Conservation (phyloP, 371 early-diverging fungal genomes). For the Apophysomyces ossiformis region DNA sequence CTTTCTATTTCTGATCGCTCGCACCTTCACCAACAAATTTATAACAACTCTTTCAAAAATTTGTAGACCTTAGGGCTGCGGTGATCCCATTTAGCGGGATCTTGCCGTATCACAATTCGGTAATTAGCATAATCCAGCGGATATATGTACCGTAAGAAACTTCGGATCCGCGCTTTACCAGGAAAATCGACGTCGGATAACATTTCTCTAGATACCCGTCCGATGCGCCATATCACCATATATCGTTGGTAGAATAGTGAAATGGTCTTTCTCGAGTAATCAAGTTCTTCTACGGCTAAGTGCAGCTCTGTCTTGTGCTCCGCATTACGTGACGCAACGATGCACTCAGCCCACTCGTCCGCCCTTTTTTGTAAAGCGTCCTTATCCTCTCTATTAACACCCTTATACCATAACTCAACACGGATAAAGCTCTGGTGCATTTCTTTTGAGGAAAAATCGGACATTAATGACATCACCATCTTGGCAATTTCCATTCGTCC, state of each 20-base stretch:
- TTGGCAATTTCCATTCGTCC: neutral
- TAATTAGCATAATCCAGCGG: constrained; percentile 19
- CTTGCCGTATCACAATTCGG: constrained; percentile 5
- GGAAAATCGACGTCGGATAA: constrained; percentile 16
- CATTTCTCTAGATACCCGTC: constrained; percentile 9
- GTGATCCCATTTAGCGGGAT: neutral
- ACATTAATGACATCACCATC: neutral
- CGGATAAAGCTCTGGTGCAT: neutral
- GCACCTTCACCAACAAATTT: neutral
- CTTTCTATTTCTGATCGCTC: too few species aligned
- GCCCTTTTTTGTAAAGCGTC: neutral
- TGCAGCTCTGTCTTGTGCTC: neutral
- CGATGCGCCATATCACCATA: constrained; percentile 21
- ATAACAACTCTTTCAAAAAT: constrained; percentile 14
- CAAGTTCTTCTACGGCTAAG: constrained; percentile 8
- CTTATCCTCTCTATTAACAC: neutral
- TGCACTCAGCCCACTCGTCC: neutral
- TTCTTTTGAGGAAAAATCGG: neutral
- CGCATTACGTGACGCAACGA: neutral
- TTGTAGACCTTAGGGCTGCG: constrained; percentile 12
- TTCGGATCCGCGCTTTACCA: constrained; percentile 12
- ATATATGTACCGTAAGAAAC: neutral
- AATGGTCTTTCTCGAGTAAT: neutral
- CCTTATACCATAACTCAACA: neutral
- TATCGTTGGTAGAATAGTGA: constrained; percentile 16